Conservation (phyloP, 768 basidiomycete genomes). For the Tricholoma sp. region DNA sequence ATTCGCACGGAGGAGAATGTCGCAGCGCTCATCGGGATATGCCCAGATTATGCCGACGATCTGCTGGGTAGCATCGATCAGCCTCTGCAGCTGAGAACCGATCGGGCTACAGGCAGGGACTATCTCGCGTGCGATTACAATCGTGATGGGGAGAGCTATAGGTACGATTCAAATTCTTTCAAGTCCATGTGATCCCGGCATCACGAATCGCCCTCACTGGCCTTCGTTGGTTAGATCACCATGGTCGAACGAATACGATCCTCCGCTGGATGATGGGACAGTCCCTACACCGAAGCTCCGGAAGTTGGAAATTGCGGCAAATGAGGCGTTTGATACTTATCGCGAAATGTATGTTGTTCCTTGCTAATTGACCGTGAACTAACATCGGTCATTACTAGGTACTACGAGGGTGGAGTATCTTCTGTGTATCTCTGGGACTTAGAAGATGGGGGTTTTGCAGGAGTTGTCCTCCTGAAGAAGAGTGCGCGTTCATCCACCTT, state of each 20-base stretch:
- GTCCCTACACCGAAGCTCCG: constrained; percentile 79
- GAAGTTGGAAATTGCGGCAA: constrained; percentile 87
- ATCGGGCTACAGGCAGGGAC: constrained; percentile 77
- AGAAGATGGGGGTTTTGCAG: constrained; percentile 94
- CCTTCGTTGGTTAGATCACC: constrained; percentile 65
- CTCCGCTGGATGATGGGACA: constrained; percentile 85
- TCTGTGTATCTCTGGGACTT: constrained; percentile 98
- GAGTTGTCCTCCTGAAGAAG: constrained; percentile 95
- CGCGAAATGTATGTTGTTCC: constrained; percentile 67
- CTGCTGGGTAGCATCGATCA: constrained; percentile 93
- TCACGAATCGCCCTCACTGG: constrained; percentile 1
- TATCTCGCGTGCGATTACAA: constrained; percentile 95
- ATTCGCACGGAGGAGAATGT: constrained; percentile 86
- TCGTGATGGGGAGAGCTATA: constrained; percentile 84
- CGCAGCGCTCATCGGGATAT: constrained; percentile 69
- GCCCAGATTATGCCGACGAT: constrained; percentile 94
- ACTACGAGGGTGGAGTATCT: constrained; percentile 97
- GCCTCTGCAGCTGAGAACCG: constrained; percentile 77
- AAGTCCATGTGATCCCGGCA: neutral
- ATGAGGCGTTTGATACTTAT: constrained; percentile 97
- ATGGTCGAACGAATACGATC: constrained; percentile 97
- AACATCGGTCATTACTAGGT: constrained; percentile 39
- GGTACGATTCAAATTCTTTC: constrained; percentile 40
- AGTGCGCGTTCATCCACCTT: constrained; percentile 38
- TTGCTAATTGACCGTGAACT: neutral